Evolutionary conservation across 1,284 basidiomycete genomes (phyloP), one percentile per base, ranked within the genome.

Genomic region (Trametes hirsuta): DNA sequence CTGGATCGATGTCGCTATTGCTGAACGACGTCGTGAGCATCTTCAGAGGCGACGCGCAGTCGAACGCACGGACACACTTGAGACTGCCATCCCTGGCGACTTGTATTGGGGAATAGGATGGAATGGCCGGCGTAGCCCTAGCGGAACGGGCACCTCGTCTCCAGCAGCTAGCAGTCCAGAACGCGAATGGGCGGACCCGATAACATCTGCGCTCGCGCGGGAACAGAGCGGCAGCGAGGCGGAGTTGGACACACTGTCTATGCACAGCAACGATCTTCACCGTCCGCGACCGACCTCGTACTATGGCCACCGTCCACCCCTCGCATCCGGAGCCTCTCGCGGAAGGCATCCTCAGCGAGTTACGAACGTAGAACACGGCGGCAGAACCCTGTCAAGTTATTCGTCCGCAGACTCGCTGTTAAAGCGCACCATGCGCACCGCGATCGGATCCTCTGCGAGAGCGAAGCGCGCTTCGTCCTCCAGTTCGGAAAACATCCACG

Each of bases 1-100:
- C 5, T 87, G 85, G 85, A 74, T 76, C 67, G 76, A 75, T 9
- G 85, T 84, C 68, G 64, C 85, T 34, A 48, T 63, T 8, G 50
- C 46, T 25, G 72, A 76, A 40, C 76, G 83, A 6, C 82, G 82
- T 35, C 55, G 58, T 10, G 64, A 63, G 14, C 52, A 46, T 2
- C 40, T 58, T 8, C 49, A 12, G 14, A 12, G 46, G 10, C 40
- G 25, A 4, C 63, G 54, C 24, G 18, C 48, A 1, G 37, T 61
- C 21, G 55, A 56, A 1, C 55, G 54, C 34, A 54, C 53, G 2
- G 61, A 62, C 25, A 51, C 46, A n/a, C 52, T 58, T 25, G 55
- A 60, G 22, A 59, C 61, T 10, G 54, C 58, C 12, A 35, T 60
- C 3, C 55, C 62, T 3, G 57, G 39, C 0, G 56, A 41, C 21